A percentile compares a stretch with the other conserved stretches of the same genome.
Conservation (phyloP, 768 basidiomycete species). For the Russula dissimulans region DNA sequence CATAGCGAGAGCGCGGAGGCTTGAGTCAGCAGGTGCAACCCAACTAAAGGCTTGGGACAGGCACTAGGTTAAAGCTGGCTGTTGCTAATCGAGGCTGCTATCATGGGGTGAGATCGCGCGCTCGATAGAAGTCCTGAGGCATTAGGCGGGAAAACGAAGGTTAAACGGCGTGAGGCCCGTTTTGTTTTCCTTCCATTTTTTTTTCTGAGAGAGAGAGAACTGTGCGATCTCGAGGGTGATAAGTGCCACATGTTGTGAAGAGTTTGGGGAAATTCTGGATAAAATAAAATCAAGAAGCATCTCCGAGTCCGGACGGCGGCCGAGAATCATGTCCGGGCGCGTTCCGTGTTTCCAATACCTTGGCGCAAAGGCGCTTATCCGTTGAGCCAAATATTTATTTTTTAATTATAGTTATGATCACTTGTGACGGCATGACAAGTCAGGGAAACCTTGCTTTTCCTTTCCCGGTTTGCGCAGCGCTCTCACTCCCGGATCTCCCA, state of each 20-base stretch:
- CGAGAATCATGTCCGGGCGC: constrained; percentile 6
- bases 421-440: constrained; percentile 5
- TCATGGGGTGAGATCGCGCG: not conserved
- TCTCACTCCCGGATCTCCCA: not conserved
- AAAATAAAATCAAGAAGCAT: not conserved
- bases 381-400: not conserved
- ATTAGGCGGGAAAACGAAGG: not conserved
- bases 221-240: constrained; percentile 7
- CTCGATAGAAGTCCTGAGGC: not conserved
- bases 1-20: not conserved
- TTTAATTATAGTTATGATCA: not conserved
- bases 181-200: too few species aligned
- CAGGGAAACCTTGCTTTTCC: not conserved
- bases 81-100: not conserved
- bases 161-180: not conserved
- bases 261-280: not conserved
- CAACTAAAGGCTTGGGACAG: not conserved
- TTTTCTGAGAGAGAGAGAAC: not conserved
- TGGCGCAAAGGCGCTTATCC: not conserved
- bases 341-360: not conserved
- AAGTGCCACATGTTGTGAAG: constrained; percentile 16
- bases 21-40: not conserved
- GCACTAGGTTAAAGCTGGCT: not conserved
- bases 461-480: constrained; percentile 1
- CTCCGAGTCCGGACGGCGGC: not conserved